Evolutionary conservation across 768 basidiomycete species (phyloP).

Genomic region (Mycena floridula): DNA sequence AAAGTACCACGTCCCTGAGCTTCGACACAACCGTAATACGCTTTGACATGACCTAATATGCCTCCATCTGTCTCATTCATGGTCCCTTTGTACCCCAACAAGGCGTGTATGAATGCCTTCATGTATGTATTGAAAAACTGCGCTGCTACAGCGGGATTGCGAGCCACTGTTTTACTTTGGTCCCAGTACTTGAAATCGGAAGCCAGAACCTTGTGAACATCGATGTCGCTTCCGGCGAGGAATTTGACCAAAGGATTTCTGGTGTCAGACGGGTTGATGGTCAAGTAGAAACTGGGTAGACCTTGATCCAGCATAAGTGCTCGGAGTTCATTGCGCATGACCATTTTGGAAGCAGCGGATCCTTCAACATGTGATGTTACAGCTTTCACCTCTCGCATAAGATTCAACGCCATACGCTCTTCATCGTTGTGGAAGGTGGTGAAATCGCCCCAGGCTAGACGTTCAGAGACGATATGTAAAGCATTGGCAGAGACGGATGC

Average conservation of each 20-base stretch:
- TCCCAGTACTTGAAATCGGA: background rate
- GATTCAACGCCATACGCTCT: conserved; percentile 9
- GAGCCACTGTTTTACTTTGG: conserved; percentile 3
- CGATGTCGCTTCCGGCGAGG: conserved; percentile 15
- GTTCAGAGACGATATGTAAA: conserved; percentile 7
- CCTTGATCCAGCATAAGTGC: conserved; percentile 14
- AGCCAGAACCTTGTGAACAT: conserved; percentile 7
- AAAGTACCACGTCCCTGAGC: conserved; percentile 24
- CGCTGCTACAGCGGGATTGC: conserved; percentile 13
- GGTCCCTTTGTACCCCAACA: conserved; percentile 5
- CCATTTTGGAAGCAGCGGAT: conserved; percentile 10
- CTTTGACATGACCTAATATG: conserved; percentile 22
- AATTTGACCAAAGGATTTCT: conserved; percentile 21
- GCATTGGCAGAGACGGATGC: conserved; percentile 5
- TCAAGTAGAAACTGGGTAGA: conserved; percentile 22
- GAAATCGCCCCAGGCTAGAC: conserved; percentile 8
- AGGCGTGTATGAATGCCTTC: conserved; percentile 7
- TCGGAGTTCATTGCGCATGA: conserved; percentile 12
- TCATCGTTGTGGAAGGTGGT: conserved; percentile 12
- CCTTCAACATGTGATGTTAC: conserved; percentile 8
- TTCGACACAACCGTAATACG: background rate
- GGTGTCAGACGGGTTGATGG: conserved; percentile 23
- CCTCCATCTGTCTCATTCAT: background rate
- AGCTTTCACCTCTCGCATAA: conserved; percentile 6
- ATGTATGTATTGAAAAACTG: conserved; percentile 16